Evolutionary conservation across 352 stramenopile genomes (phyloP), one percentile per base, ranked within the genome.

Genomic region (Phytophthora macrochlamydospora): DNA sequence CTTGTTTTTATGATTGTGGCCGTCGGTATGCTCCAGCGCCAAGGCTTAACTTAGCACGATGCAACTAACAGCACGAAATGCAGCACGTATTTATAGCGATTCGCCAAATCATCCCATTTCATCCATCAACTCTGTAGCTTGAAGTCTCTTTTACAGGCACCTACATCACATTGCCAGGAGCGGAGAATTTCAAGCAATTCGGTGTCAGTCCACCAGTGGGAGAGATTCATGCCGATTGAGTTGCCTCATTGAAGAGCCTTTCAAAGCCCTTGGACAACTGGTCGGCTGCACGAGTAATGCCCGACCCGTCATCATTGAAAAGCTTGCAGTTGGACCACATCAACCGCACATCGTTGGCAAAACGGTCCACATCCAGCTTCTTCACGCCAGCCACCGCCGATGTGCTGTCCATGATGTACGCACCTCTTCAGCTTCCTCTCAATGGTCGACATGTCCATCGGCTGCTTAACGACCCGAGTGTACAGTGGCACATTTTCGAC

Each of bases 291-390:
- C 87, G 85, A n/a, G 79, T 83, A 43, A 95, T 93, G 3, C 87
- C 87, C 3, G 87, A 95, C 31, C 81, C 84, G 32, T 93, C 85
- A 50, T 95, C 87, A 61, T 95, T 95, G 50, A 93, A 95, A 13
- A 90, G 62, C 59, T 90, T 90, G 77, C 87, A 95, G 62, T 95
- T 95, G 12, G 76, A 66, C 87, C 87, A 95, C 43, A 95, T 85
- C 2, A 92, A 77, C n/a, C 81, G 85, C 59, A 95, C 74, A 51
- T 95, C 87, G 31, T 90, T 70, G 1, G 85, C 82, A 59, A 95
- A 92, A 30, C 73, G 73, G 24, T 74, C 70, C 0, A 77, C 58
- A 65, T 92, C 73, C 12, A 81, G 40, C 38, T 73, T 65, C 59
- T 87, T 87, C 1, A 73, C 78, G 18, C 56, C 60, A 37, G 50